phyloP scores from a whole-genome alignment of 495 filamentous ascomycete species.

The Penicillium paxilli region DNA sequence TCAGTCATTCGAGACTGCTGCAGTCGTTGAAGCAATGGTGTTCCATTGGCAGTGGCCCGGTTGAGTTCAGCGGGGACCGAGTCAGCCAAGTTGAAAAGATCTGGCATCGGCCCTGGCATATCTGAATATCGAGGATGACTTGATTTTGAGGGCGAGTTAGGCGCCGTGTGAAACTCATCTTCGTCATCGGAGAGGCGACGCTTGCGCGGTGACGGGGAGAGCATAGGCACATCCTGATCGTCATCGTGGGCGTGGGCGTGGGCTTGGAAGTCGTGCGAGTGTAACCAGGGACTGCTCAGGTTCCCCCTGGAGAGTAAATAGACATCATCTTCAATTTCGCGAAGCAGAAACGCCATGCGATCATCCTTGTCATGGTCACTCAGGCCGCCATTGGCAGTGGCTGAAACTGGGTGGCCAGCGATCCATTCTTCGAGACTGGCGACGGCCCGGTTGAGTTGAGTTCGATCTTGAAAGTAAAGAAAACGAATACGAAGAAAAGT shows the following conservation, averaged over 20 bases:
- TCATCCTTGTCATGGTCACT: not conserved
- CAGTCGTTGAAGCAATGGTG: constrained; percentile 22
- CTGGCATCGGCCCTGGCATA: not conserved
- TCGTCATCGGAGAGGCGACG: constrained; percentile 24
- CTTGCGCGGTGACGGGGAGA: constrained; percentile 2
- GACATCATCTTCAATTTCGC: not conserved
- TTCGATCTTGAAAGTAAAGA: not conserved
- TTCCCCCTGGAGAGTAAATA: not conserved
- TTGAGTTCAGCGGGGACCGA: not conserved
- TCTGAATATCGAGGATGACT: not conserved
- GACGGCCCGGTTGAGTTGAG: not conserved
- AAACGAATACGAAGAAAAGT: not conserved
- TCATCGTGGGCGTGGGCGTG: too few relatives aligned
- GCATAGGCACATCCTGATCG: too few relatives aligned
- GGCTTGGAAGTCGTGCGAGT: not conserved
- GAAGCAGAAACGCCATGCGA: not conserved
- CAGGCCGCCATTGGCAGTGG: not conserved
- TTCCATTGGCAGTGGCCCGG: not conserved
- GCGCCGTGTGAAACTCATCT: constrained; percentile 41
- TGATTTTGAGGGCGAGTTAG: constrained; percentile 35
- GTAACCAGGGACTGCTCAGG: not conserved
- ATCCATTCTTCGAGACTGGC: not conserved
- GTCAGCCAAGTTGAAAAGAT: not conserved
- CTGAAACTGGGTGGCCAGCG: not conserved
- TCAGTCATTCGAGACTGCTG: constrained; percentile 3